Evolutionary conservation across 1,284 basidiomycete species (phyloP).

Genomic region (Apiotrichum sp.): DNA sequence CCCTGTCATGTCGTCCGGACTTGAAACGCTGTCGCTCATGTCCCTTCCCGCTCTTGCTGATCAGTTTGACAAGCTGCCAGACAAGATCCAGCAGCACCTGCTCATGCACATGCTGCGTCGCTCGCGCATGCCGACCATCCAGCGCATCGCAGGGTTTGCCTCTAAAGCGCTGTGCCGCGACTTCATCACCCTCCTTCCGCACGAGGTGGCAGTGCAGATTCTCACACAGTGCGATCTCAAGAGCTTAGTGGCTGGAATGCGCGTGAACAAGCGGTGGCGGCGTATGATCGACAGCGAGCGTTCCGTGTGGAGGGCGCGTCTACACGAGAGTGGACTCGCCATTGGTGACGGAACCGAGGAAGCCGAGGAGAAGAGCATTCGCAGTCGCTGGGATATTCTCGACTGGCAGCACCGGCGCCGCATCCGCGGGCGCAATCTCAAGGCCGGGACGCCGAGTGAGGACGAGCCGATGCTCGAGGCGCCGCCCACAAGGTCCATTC

Average conservation of each 20-base stretch:
- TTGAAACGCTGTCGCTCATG: conserved; percentile 40
- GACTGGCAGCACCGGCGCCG: conserved; percentile 17
- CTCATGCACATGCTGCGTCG: conserved; percentile 46
- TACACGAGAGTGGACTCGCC: conserved; percentile 39
- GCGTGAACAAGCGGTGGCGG: conserved; percentile 40
- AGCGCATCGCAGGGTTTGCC: conserved; percentile 38
- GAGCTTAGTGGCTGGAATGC: conserved; percentile 29
- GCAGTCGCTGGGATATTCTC: conserved; percentile 30
- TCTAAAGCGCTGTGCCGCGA: conserved; percentile 41
- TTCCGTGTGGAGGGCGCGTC: conserved; percentile 36
- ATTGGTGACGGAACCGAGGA: conserved; percentile 42
- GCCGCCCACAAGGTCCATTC: neutral
- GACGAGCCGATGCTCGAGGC: conserved; percentile 26
- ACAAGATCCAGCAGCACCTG: conserved; percentile 45
- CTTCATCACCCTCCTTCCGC: conserved; percentile 40
- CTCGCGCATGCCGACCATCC: conserved; percentile 43
- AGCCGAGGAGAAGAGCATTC: conserved; percentile 36
- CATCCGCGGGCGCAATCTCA: conserved; percentile 4
- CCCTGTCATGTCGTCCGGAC: conserved; percentile 32
- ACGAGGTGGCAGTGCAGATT: conserved; percentile 44
- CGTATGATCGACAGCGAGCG: conserved; percentile 41
- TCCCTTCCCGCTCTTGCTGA: conserved; percentile 39
- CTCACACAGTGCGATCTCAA: conserved; percentile 34
- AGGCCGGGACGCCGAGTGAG: conserved; percentile 27
- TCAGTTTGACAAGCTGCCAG: conserved; percentile 43